Evolutionary conservation across 352 stramenopile species (phyloP).

Genomic region (Pythium brachiatum): DNA sequence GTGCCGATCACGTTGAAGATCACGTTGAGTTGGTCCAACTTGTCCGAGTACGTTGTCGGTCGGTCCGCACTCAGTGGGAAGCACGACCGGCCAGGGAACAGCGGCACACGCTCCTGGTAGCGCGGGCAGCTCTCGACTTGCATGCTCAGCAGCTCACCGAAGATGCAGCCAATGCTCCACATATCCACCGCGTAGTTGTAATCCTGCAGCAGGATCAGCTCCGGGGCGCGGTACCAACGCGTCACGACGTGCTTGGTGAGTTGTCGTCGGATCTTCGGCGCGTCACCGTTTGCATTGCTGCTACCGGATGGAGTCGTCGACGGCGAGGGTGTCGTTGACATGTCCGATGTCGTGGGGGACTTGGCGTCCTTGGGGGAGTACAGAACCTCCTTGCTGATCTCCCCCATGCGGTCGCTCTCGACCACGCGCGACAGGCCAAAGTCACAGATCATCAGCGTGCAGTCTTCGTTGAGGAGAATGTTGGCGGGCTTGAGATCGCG

Average conservation of each 20-base stretch:
- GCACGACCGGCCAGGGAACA: constrained; percentile 84
- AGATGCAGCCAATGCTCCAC: constrained; percentile 98
- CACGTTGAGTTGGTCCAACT: constrained; percentile 92
- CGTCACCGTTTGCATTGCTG: constrained; percentile 29
- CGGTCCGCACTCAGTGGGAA: constrained; percentile 82
- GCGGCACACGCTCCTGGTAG: constrained; percentile 81
- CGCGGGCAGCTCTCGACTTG: constrained; percentile 83
- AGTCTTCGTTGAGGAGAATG: constrained; percentile 87
- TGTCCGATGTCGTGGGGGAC: constrained; percentile 73
- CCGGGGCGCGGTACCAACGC: constrained; percentile 96
- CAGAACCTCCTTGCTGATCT: constrained; percentile 62
- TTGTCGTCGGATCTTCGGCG: constrained; percentile 84
- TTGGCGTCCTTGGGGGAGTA: constrained; percentile 80
- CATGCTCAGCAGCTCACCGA: constrained; percentile 86
- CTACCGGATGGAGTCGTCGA: constrained; percentile 72
- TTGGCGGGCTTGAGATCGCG: constrained; percentile 89
- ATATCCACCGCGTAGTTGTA: constrained; percentile 98
- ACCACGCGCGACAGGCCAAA: constrained; percentile 84
- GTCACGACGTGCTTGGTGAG: constrained; percentile 98
- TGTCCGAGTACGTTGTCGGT: constrained; percentile 84
- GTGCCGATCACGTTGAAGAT: constrained; percentile 96
- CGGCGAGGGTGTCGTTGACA: constrained; percentile 52
- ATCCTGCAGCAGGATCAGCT: constrained; percentile 96
- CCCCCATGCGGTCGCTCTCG: constrained; percentile 73
- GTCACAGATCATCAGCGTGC: constrained; percentile 85